Percentiles rank a stretch among this genome's conserved stretches.
Evolutionary conservation across 2,329 filamentous ascomycete species (phyloP).

Genomic region (Aureobasidium sp.): DNA sequence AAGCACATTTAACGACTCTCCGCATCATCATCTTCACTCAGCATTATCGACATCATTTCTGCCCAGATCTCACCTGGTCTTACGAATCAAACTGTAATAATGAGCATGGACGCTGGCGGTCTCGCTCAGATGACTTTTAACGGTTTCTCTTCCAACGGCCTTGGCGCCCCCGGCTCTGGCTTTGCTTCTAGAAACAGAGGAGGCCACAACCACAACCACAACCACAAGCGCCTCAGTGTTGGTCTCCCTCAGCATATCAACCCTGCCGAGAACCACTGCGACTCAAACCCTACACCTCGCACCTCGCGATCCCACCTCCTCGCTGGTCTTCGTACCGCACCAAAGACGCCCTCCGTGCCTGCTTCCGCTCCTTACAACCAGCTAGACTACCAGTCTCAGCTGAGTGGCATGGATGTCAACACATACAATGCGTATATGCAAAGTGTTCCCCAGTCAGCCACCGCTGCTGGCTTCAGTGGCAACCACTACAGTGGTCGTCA

Average conservation of each 20-base stretch:
- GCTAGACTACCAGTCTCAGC: constrained; percentile 37
- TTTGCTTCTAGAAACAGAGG: constrained; percentile 83
- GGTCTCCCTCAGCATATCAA: constrained; percentile 62
- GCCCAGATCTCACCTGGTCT: constrained; percentile 8
- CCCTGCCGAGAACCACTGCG: constrained; percentile 58
- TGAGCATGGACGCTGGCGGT: constrained; percentile 90
- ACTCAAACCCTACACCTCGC: constrained; percentile 69
- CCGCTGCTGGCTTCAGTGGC: constrained; percentile 39
- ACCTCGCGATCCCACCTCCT: constrained; percentile 82
- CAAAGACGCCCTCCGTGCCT: constrained; percentile 70
- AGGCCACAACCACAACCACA: constrained; percentile 70
- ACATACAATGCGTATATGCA: constrained; percentile 35
- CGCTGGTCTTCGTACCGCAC: constrained; percentile 84
- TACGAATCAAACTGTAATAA: constrained; percentile 17
- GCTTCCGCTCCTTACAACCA: constrained; percentile 54
- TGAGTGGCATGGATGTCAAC: constrained; percentile 35
- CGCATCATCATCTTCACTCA: not conserved
- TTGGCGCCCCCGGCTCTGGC: constrained; percentile 68
- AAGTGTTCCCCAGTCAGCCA: constrained; percentile 49
- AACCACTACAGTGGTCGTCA: constrained; percentile 36
- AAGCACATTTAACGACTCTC: constrained; percentile 7
- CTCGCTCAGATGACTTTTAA: constrained; percentile 98
- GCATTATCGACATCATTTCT: constrained; percentile 2
- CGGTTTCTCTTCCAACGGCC: constrained; percentile 56
- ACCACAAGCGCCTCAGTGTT: constrained; percentile 80